These are phyloP conservation scores for Fusarium palustre DNA, from an alignment of 2,329 filamentous ascomycete species.

Conservation along the genomic window DNA sequence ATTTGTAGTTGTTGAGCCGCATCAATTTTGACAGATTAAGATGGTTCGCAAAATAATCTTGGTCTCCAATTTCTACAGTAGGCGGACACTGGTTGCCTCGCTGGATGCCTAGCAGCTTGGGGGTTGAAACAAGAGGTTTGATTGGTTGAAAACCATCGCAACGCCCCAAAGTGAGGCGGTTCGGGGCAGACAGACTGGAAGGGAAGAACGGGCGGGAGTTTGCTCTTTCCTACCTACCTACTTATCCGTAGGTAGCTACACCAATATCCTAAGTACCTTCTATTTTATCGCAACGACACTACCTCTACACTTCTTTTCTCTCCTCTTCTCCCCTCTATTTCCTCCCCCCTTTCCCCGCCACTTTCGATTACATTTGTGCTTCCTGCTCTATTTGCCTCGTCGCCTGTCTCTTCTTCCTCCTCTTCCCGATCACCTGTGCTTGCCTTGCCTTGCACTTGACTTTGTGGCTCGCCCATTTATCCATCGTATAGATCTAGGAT, in stretches of 20 bases:
- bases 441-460: background rate
- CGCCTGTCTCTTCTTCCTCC: background rate
- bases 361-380: slow-evolving; percentile 9
- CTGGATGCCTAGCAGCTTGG: slow-evolving; percentile 29
- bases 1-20: slow-evolving; percentile 23
- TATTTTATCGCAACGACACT: slow-evolving; percentile 9
- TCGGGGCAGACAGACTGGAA: slow-evolving; percentile 20
- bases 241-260: no score
- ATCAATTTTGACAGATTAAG: slow-evolving; percentile 4
- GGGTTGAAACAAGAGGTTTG: slow-evolving; percentile 33
- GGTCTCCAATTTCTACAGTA: slow-evolving; percentile 2
- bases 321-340: slow-evolving; percentile 18
- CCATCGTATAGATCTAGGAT: slow-evolving; percentile 2
- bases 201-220: background rate
- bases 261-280: background rate
- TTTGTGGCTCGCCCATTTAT: slow-evolving; percentile 11
- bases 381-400: slow-evolving; percentile 19
- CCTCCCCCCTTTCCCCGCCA: slow-evolving; percentile 13
- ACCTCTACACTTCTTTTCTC: background rate
- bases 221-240: background rate
- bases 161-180: slow-evolving; percentile 39
- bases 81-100: slow-evolving; percentile 36
- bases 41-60: slow-evolving; percentile 31
- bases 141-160: slow-evolving; percentile 24
- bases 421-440: background rate